These are phyloP conservation scores for Cryptosporidium ryanae DNA, from an alignment of 169 alveolate species.

Conservation along the genomic window DNA sequence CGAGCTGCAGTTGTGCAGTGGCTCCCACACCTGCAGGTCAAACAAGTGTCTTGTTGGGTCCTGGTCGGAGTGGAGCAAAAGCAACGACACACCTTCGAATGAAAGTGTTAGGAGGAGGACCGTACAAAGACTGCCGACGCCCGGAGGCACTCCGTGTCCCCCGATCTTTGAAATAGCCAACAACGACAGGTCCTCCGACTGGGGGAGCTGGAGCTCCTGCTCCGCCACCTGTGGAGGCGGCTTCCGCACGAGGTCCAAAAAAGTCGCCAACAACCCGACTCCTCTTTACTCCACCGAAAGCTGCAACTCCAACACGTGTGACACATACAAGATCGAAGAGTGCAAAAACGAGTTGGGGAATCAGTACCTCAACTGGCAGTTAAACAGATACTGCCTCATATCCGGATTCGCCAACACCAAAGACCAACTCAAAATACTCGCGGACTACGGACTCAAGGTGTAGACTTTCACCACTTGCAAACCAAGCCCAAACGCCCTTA, in stretches of 20 bases:
- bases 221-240: conserved; percentile 50
- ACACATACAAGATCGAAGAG: conserved; percentile 17
- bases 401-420: conserved; percentile 25
- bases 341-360: neutral
- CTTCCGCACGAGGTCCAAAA: neutral
- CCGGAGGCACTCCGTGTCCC: conserved; percentile 61
- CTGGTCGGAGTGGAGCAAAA: conserved; percentile 37
- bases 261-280: neutral
- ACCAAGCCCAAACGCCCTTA: no score
- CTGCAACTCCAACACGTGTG: conserved; percentile 11
- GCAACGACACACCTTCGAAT: neutral
- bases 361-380: conserved; percentile 3
- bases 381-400: conserved; percentile 43
- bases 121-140: conserved; percentile 38
- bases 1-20: conserved; percentile 16
- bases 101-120: conserved; percentile 35
- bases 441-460: neutral
- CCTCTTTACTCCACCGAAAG: conserved; percentile 10
- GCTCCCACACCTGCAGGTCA: conserved; percentile 9
- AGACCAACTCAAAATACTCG: conserved; percentile 15
- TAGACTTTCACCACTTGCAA: neutral
- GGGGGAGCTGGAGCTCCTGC: conserved; percentile 54
- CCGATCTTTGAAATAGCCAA: conserved; percentile 13
- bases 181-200: neutral
- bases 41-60: conserved; percentile 51